These are phyloP conservation scores for Calonectria ilicicola DNA, from an alignment of 2,329 filamentous ascomycete species.

Conservation along the genomic window DNA sequence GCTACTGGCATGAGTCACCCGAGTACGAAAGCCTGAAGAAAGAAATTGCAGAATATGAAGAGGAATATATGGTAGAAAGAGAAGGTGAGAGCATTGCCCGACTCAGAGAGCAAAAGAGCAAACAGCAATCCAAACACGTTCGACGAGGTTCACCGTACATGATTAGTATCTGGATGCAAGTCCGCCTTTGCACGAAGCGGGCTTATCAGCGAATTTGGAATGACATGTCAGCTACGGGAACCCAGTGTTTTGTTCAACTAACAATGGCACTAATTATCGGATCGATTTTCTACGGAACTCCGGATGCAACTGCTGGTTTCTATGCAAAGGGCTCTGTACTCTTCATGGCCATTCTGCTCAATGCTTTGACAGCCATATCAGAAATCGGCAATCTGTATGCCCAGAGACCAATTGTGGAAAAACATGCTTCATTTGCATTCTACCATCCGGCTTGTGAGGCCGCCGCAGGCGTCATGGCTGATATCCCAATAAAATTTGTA, in stretches of 20 bases:
- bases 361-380: slow-evolving; percentile 67
- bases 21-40: slow-evolving; percentile 56
- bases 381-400: slow-evolving; percentile 62
- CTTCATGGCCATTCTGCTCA: slow-evolving; percentile 72
- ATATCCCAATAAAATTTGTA: slow-evolving; percentile 69
- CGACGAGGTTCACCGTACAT: slow-evolving; percentile 68
- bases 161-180: slow-evolving; percentile 67
- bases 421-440: slow-evolving; percentile 61
- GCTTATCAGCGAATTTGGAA: slow-evolving; percentile 66
- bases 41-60: slow-evolving; percentile 65
- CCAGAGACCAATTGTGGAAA: slow-evolving; percentile 62
- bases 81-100: slow-evolving; percentile 52
- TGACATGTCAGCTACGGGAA: slow-evolving; percentile 61
- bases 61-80: slow-evolving; percentile 56
- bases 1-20: slow-evolving; percentile 57
- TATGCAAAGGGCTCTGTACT: slow-evolving; percentile 66
- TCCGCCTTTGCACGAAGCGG: slow-evolving; percentile 62
- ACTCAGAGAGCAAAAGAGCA: slow-evolving; percentile 61
- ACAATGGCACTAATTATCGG: slow-evolving; percentile 72
- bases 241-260: slow-evolving; percentile 60
- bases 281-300: slow-evolving; percentile 68
- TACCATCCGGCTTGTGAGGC: slow-evolving; percentile 67
- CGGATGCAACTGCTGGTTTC: slow-evolving; percentile 63
- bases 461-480: slow-evolving; percentile 64
- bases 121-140: slow-evolving; percentile 64